Evolutionary conservation across 2,329 filamentous ascomycete species (phyloP), one percentile per base, ranked within the genome.

Genomic region (Pezicula neosporulosa): DNA sequence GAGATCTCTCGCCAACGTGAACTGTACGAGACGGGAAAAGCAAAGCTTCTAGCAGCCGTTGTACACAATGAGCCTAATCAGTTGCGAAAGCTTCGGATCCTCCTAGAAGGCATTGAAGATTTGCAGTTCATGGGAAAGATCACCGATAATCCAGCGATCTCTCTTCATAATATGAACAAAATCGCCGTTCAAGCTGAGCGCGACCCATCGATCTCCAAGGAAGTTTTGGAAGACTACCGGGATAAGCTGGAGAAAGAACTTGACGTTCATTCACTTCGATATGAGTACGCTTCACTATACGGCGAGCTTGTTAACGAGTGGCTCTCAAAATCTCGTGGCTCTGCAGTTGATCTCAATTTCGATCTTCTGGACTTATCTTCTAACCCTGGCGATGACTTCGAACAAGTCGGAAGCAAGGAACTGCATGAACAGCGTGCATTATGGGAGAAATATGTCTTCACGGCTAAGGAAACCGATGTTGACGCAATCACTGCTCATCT

Each of bases 401-500:
- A 81, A 44, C 60, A 68, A 6, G 68, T 81, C 12, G 80, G 78
- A 2, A 70, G 76, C 15, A 70, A 75, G 37, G 77, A 80, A 56
- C 78, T 80, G 69, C 75, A 81, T 44, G 70, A 77, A 50, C 74
- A 80, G 56, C 71, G 79, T 13, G 69, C 70, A 3, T 72, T 64
- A 18, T 84, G 80, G 77, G 81, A 85, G 62, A 64, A 66, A 2
- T 69, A 76, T 50, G 78, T 80, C 24, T 83, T 85, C 60, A 69
- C 67, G 5, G 63, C 72, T 10, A 67, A 67, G 35, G 58, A 76
- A 8, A 73, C 74, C 4, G 71, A 83, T 53, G 61, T 64, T 5
- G 55, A 50, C 3, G 69, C 66, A 15, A 76, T 85, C 48, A 64
- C 70, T 6, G 54, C 60, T 1, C 83, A 81, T 56, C 72, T 85